phyloP scores from a whole-genome alignment of 306 rosid genomes.

The Vigna angularis region DNA sequence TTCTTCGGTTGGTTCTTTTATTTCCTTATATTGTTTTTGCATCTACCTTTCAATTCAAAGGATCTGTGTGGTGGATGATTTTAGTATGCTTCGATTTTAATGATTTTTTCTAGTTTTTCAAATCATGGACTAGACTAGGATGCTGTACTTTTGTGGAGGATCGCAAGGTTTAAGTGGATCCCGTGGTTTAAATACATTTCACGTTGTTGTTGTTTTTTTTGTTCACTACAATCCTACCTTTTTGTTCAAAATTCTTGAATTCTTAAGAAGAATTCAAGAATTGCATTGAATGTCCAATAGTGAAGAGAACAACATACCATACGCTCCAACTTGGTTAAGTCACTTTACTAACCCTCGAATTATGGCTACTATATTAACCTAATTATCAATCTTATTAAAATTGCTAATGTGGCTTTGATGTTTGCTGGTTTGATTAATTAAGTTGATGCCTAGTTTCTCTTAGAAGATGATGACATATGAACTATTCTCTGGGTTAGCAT shows the following conservation, averaged over 20 bases:
- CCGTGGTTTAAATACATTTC: not conserved
- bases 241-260: not conserved
- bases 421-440: not conserved
- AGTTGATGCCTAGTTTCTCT: conserved; percentile 21
- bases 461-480: not conserved
- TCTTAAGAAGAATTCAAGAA: not conserved
- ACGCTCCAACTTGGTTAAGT: conserved; percentile 9
- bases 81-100: conserved; percentile 5
- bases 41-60: not conserved
- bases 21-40: conserved; percentile 20
- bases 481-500: conserved; percentile 20
- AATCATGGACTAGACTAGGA: not conserved
- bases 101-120: not conserved
- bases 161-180: not conserved
- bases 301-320: not conserved
- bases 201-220: not conserved
- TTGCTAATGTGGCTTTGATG: not conserved
- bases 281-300: not conserved
- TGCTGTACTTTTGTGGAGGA: not conserved
- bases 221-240: not conserved
- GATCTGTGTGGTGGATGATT: conserved; percentile 5
- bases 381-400: not conserved
- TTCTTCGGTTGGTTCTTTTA: not conserved
- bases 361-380: not conserved
- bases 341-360: not conserved